Base-by-base conservation (phyloP, 1,284 basidiomycete species). In the Abortiporus biennis region DNA sequence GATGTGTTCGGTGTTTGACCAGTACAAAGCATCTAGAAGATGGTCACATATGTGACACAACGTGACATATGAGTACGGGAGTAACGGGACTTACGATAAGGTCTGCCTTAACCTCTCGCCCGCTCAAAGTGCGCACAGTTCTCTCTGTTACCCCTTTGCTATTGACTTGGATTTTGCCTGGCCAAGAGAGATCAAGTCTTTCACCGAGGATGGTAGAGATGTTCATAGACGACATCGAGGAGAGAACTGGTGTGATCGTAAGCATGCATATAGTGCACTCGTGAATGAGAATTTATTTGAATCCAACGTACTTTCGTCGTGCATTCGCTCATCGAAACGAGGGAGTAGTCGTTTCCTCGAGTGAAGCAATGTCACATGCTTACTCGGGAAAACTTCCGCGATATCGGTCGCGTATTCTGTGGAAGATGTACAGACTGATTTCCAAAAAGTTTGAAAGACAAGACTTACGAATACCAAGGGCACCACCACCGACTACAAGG, bases 1-100 rank as follows among this genome's bases (percentile, higher is more conserved):
- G 59, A 65, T 0, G 83, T 81, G 56, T 89, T 87, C 15, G 85
- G 84, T 27, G 64, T 69, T 61, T 88, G 85, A 5, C 86, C 86
- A 0, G 85, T 89, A 56, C 87, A 89, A 1, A 84, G 65, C 12
- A 90, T 69, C 80, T 86, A 38, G 42, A 6, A 22, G 33, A 38
- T 25, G n/a, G 27, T n/a, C n/a, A n/a, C n/a, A n/a, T n/a, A n/a
- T n/a, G n/a, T n/a, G n/a, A 37, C 31, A 38, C 27, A 33, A 15
- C n/a, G n/a, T n/a, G n/a, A n/a, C n/a, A n/a, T n/a, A n/a, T n/a
- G n/a, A n/a, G n/a, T n/a, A n/a, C n/a, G n/a, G 17, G 27, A 44
- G 38, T 41, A 17, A 39, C 9, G 37, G 39, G 38, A 35, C 49
- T 37, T 41, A 84, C 82, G 20, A 88, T 63, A 4, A 86, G 58